Percentiles rank a stretch among this genome's conserved stretches.
phyloP scores from a whole-genome alignment of 345 rosid species.

The Camelina neglecta region DNA sequence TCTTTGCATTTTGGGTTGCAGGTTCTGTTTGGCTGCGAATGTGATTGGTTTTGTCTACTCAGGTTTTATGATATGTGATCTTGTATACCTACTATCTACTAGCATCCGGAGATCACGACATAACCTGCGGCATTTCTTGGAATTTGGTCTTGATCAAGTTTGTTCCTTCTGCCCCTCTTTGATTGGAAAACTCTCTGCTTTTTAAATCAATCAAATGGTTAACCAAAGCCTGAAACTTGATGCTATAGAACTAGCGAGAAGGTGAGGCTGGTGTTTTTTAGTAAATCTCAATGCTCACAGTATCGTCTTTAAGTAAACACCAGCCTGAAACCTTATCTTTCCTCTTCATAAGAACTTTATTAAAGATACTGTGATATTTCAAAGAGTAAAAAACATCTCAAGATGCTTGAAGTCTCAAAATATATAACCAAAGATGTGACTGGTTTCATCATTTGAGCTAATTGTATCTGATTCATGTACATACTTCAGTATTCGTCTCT shows the following conservation, averaged over 20 bases:
- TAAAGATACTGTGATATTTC: too few species aligned
- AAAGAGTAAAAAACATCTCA: not conserved
- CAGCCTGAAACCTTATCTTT: too few species aligned
- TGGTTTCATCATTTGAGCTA: not conserved
- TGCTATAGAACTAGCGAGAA: not conserved
- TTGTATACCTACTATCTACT: slow-evolving; percentile 56
- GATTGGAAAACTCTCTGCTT: too few species aligned
- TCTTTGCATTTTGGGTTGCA: too few species aligned
- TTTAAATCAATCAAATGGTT: too few species aligned
- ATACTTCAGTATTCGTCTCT: not conserved
- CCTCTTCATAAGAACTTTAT: too few species aligned
- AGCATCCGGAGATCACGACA: slow-evolving; percentile 48
- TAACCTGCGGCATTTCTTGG: slow-evolving; percentile 61
- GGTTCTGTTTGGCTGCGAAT: slow-evolving; percentile 49
- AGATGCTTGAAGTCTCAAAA: not conserved
- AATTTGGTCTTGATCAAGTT: slow-evolving; percentile 65
- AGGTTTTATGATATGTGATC: slow-evolving; percentile 65
- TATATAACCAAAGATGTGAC: not conserved
- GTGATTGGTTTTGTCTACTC: slow-evolving; percentile 72
- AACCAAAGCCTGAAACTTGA: too few species aligned
- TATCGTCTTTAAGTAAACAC: too few species aligned
- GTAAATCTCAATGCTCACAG: not conserved
- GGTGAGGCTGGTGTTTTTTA: not conserved
- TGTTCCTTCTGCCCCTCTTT: too few species aligned
- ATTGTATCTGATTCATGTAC: not conserved